Evolutionary conservation across 306 rosid species (phyloP), one percentile per base, ranked within the genome.

Genomic region (Benincasa hispida): DNA sequence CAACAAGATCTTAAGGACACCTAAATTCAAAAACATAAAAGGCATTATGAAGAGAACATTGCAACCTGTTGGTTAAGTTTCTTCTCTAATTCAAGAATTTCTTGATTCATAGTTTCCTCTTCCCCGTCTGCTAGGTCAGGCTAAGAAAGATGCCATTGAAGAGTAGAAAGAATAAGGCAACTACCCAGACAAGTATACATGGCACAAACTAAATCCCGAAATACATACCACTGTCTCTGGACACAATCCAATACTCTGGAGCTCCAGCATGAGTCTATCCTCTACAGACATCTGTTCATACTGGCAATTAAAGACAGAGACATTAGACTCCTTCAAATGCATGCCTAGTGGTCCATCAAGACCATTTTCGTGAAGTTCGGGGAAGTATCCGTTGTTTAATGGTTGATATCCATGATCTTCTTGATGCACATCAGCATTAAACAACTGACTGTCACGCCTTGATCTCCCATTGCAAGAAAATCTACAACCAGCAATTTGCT

Each of bases 51-150:
- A 56, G 73, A 47, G 76, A 76, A 78, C 80, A 74, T 57, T 47
- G 69, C 69, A 84, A 93, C 98, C 97, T 91, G 90, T 68, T 85
- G 85, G 82, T 56, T 75, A 75, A 83, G 85, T 72, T 76, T 84
- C 82, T 80, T 93, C 85, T 89, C 89, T 39, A 91, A 79, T 72
- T 86, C 86, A 84, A 86, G 79, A 79, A 93, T 84, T 56, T 89
- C 92, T 81, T 77, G 87, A 85, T 82, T 75, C 81, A 93, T 76
- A 77, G 86, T 77, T 76, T 87, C 92, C 78, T 84, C 86, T 22
- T 86, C 98, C 82, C 92, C 90, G 70, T 90, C 96, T 75, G 89
- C 82, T 32, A 93, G 93, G 82, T 83, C 89, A 63, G 98, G 98
- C 98, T 93, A 82, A 74, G 48, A 85, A 51, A 85, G 48, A 86